These are phyloP conservation scores for Phytophthora rubi DNA, from an alignment of 352 stramenopile genomes.

Conservation along the genomic window DNA sequence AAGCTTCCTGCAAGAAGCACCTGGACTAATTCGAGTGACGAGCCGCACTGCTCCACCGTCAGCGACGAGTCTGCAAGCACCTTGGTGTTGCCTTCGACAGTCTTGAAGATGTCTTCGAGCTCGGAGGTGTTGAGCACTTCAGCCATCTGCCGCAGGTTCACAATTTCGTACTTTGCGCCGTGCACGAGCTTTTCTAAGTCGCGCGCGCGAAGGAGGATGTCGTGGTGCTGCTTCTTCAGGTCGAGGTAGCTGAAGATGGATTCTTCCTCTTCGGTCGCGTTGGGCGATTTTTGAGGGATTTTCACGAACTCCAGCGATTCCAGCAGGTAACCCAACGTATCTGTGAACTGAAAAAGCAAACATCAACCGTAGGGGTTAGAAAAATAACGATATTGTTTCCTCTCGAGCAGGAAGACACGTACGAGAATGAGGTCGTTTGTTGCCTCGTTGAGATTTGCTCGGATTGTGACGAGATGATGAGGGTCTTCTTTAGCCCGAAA, in stretches of 20 bases:
- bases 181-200: conserved; percentile 94
- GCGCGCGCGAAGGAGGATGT: conserved; percentile 89
- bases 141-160: conserved; percentile 92
- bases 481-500: conserved; percentile 89
- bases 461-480: conserved; percentile 82
- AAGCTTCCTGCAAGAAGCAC: conserved; percentile 91
- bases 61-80: conserved; percentile 83
- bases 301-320: conserved; percentile 93
- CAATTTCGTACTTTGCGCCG: conserved; percentile 89
- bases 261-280: conserved; percentile 56
- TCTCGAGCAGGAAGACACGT: conserved; percentile 1
- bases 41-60: conserved; percentile 59
- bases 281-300: conserved; percentile 51
- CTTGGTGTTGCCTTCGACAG: conserved; percentile 90
- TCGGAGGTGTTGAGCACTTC: conserved; percentile 90
- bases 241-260: conserved; percentile 93
- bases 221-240: conserved; percentile 85
- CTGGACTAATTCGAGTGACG: conserved; percentile 89
- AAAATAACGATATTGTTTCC: neutral
- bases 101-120: conserved; percentile 90
- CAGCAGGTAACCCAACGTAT: conserved; percentile 94
- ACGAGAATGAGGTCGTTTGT: conserved; percentile 93
- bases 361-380: neutral
- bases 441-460: conserved; percentile 86
- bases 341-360: conserved; percentile 69